Conservation (phyloP, 202 grass and related monocot species). For the Hordeum pubiflorum region DNA sequence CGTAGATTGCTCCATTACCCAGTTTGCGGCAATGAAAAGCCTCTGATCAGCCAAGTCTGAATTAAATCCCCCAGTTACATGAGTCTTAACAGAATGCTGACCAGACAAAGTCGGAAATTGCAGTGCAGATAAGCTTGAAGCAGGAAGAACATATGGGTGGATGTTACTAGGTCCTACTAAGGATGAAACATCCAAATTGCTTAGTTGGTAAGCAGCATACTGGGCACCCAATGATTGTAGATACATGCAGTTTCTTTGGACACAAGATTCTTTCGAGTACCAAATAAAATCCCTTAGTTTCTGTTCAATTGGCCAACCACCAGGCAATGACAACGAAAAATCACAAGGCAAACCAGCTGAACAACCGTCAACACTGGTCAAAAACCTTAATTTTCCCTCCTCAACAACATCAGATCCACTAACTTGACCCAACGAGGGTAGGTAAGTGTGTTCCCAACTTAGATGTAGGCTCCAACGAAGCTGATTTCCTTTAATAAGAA, state of each 20-base stretch:
- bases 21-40: slow-evolving; percentile 92
- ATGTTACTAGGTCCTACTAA: slow-evolving; percentile 20
- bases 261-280: slow-evolving; percentile 79
- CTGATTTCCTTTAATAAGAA: slow-evolving; percentile 74
- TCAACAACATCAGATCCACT: slow-evolving; percentile 49
- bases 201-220: slow-evolving; percentile 61
- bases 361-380: slow-evolving; percentile 46
- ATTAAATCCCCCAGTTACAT: slow-evolving; percentile 34
- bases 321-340: slow-evolving; percentile 56
- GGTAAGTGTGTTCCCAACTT: slow-evolving; percentile 90
- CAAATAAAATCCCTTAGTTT: slow-evolving; percentile 62
- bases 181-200: slow-evolving; percentile 22
- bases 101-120: slow-evolving; percentile 42
- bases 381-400: slow-evolving; percentile 55
- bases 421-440: slow-evolving; percentile 75
- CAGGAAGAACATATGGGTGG: slow-evolving; percentile 43
- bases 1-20: slow-evolving; percentile 75
- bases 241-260: slow-evolving; percentile 70
- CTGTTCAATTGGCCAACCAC: slow-evolving; percentile 76
- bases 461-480: slow-evolving; percentile 89
- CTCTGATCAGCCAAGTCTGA: slow-evolving; percentile 47
- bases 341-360: slow-evolving; percentile 32
- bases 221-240: slow-evolving; percentile 61
- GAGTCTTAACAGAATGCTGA: slow-evolving; percentile 18
- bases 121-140: slow-evolving; percentile 30